Evolutionary conservation across 345 rosid genomes (phyloP), one percentile per base, ranked within the genome.

Genomic region (Eucalyptus sp.): DNA sequence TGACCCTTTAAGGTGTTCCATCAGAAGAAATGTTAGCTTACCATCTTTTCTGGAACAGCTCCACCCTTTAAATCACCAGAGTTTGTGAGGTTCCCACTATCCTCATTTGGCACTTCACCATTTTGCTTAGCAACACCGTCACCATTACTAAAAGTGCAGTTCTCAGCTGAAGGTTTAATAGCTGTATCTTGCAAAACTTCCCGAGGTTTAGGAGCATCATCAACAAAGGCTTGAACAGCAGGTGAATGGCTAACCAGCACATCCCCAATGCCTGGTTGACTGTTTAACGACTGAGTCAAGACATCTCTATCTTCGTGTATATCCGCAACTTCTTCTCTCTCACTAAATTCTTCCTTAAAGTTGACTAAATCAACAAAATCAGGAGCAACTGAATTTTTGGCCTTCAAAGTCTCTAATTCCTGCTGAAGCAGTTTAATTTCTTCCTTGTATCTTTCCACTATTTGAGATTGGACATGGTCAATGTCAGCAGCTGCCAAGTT

Each of bases 301-400:
- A 91, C 88, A 89, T 94, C 92, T 90, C 92, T 94, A 60, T 93
- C 94, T 89, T 96, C 96, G 91, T 95, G 96, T 83, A 95, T 92
- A 93, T 95, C 94, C 90, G 93, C 95, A 81, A 94, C 95, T 92
- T 89, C 91, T 88, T 94, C 97, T 91, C 94, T 96, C 87, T 91
- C 92, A 87, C 90, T 93, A 44, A 91, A 88, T 60, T 91, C 95
- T 91, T 91, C 90, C 88, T 94, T 93, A 90, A 90, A 81, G 89
- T 89, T 86, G 80, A 79, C 71, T 79, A 94, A 89, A 90, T 86
- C 91, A 76, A 90, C 66, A 90, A 94, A 90, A 87, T 89, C 89
- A 18, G 92, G 88, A 87, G 90, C 85, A 90, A 86, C 81, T 87
- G 87, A 87, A 58, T 87, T 83, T 85, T 91, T 92, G 29, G 89